Evolutionary conservation across 768 basidiomycete species (phyloP), one percentile per base, ranked within the genome.

Genomic region (Hirschioporus abietinus): DNA sequence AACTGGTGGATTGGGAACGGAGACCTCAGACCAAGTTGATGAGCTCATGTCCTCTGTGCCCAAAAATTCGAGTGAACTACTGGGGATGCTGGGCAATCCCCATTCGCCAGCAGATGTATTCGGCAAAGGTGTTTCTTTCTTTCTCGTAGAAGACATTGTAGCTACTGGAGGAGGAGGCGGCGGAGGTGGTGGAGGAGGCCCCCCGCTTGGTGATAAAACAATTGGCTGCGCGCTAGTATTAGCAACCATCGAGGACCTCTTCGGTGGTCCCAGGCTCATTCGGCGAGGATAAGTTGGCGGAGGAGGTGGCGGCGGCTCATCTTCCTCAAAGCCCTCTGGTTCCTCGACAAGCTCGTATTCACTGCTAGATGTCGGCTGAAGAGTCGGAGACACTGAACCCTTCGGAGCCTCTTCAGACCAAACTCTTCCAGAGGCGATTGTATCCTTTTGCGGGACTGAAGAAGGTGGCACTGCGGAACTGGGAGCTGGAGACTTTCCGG

Each of bases 21-120:
- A 80, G 58, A 84, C 86, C 68, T 90, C 88, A 0, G 87, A 85
- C 88, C 88, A 90, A 5, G 59, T 57, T 57, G 87, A 84, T 65
- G 84, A 74, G 1, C 88, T 86, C 64, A 90, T 62, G 66, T 83
- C 83, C 18, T 70, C 74, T 58, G 85, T 83, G 0, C 78, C 77
- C 1, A 81, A 82, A 63, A 89, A 84, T 67, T 88, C 88, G 24
- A 90, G 72, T 5, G 78, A 74, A 1, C 82, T 80, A 23, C 80
- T 83, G 0, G 86, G 84, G 63, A 90, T 86, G 7, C 82, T 79
- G 0, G 90, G 85, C 6, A 89, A 75, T 68, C 90, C 90, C 88
- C 88, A 90, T 69, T 86, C 87, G 25, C 10, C 60, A 61, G 17
- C 9, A 25, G 80, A 81, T 9, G 77, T 78, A 36, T 81, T 80